These are phyloP conservation scores for Talaromyces marneffei DNA, from an alignment of 2,329 filamentous ascomycete species.

Conservation along the genomic window DNA sequence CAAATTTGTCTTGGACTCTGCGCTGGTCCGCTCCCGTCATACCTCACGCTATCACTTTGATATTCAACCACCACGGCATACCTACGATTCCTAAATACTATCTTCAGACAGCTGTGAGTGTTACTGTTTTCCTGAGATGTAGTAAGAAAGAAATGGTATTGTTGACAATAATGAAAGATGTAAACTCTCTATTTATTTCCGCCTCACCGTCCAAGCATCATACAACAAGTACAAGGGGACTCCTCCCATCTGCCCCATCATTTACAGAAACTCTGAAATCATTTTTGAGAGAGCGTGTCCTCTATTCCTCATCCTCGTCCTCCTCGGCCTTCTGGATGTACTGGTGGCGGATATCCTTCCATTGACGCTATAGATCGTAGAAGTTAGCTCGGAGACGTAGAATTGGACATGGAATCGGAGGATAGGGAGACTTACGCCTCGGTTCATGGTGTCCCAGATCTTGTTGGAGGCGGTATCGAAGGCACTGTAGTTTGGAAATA, in stretches of 20 bases:
- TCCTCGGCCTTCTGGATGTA: slow-evolving; percentile 70
- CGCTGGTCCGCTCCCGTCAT: neutral
- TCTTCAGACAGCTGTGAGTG: neutral
- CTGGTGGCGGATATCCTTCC: slow-evolving; percentile 95
- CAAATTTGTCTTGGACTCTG: neutral
- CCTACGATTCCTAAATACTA: neutral
- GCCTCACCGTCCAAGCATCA: slow-evolving; percentile 4
- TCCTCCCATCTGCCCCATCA: slow-evolving; percentile 16
- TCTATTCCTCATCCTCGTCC: slow-evolving; percentile 48
- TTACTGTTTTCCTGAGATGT: neutral
- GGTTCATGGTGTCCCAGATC: slow-evolving; percentile 87
- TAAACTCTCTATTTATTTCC: slow-evolving; percentile 9
- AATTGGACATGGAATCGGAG: neutral
- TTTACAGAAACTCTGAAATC: neutral
- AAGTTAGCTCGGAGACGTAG: slow-evolving; percentile 15
- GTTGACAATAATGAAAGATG: slow-evolving; percentile 5
- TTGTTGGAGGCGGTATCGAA: slow-evolving; percentile 78
- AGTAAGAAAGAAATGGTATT: neutral
- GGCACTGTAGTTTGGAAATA: slow-evolving; percentile 50
- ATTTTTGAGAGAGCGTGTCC: neutral
- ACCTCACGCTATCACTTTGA: neutral
- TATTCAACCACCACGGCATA: neutral
- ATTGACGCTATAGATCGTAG: slow-evolving; percentile 69
- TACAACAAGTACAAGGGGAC: slow-evolving; percentile 6
- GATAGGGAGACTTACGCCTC: slow-evolving; percentile 63